Conservation (phyloP, 2,329 filamentous ascomycete species). For the Fusarium stilboides region DNA sequence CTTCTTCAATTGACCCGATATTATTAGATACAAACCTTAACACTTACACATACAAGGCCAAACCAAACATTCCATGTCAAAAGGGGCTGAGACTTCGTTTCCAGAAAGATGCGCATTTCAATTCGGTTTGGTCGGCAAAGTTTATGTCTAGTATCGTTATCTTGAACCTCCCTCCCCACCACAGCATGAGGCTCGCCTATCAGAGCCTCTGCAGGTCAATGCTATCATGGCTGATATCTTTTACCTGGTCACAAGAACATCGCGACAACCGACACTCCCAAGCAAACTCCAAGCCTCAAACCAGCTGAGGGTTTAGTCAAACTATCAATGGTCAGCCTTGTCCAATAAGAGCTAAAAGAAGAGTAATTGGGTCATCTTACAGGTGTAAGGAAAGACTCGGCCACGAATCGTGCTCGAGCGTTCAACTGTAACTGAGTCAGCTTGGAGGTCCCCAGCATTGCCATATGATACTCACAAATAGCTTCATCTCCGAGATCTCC, state of each 20-base stretch:
- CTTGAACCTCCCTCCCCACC: conserved; percentile 25
- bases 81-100: conserved; percentile 6
- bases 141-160: conserved; percentile 46
- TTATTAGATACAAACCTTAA: not conserved
- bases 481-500: conserved; percentile 99
- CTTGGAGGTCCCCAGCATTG: not conserved
- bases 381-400: conserved; percentile 97
- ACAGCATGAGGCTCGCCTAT: conserved; percentile 24
- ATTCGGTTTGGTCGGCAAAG: conserved; percentile 38
- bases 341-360: not conserved
- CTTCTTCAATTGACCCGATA: not conserved
- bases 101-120: conserved; percentile 40
- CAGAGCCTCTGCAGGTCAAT: conserved; percentile 26
- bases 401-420: conserved; percentile 95
- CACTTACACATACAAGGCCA: not conserved
- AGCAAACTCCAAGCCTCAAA: conserved; percentile 40
- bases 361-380: conserved; percentile 63
- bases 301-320: conserved; percentile 52
- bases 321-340: conserved; percentile 47
- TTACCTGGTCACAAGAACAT: conserved; percentile 32
- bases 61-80: not conserved
- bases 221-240: conserved; percentile 29
- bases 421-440: conserved; percentile 77
- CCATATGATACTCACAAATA: conserved; percentile 81
- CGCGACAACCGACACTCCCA: conserved; percentile 30